These are phyloP conservation scores for Cystobasidium onofrii DNA, from an alignment of 768 basidiomycete genomes.

Conservation along the genomic window DNA sequence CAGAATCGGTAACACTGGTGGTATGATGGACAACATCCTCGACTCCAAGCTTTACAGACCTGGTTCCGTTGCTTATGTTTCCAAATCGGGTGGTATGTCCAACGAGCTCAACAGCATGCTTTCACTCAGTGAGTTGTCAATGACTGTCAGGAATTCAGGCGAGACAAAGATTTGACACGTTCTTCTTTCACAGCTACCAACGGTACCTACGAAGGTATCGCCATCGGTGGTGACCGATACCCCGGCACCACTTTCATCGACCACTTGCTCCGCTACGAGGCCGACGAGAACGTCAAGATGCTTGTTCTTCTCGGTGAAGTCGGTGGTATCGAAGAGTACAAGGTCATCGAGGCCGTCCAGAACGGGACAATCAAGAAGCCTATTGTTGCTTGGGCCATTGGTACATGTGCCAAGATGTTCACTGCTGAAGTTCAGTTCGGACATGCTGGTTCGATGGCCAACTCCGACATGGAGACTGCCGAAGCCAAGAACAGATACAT, in stretches of 20 bases:
- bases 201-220: slow-evolving; percentile 99
- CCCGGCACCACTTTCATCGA: slow-evolving; percentile 98
- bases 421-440: slow-evolving; percentile 98
- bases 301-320: slow-evolving; percentile 97
- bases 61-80: slow-evolving; percentile 96
- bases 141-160: too few species aligned
- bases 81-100: slow-evolving; percentile 99
- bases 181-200: slow-evolving; percentile 56
- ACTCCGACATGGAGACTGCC: slow-evolving; percentile 93
- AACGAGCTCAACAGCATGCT: slow-evolving; percentile 99
- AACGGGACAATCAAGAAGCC: slow-evolving; percentile 89
- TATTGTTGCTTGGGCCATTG: slow-evolving; percentile 98
- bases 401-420: slow-evolving; percentile 99
- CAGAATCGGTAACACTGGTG: slow-evolving; percentile 98
- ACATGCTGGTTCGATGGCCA: slow-evolving; percentile 95
- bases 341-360: slow-evolving; percentile 96
- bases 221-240: slow-evolving; percentile 98
- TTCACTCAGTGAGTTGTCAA: slow-evolving; percentile 52
- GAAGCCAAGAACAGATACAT: slow-evolving; percentile 96
- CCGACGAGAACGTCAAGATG: slow-evolving; percentile 96
- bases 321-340: slow-evolving; percentile 97
- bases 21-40: slow-evolving; percentile 99
- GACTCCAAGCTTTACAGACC: slow-evolving; percentile 95
- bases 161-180: not conserved
- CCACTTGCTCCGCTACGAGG: slow-evolving; percentile 93